These are phyloP conservation scores for Fusarium pininemorale DNA, from an alignment of 2,329 filamentous ascomycete genomes.

Conservation along the genomic window DNA sequence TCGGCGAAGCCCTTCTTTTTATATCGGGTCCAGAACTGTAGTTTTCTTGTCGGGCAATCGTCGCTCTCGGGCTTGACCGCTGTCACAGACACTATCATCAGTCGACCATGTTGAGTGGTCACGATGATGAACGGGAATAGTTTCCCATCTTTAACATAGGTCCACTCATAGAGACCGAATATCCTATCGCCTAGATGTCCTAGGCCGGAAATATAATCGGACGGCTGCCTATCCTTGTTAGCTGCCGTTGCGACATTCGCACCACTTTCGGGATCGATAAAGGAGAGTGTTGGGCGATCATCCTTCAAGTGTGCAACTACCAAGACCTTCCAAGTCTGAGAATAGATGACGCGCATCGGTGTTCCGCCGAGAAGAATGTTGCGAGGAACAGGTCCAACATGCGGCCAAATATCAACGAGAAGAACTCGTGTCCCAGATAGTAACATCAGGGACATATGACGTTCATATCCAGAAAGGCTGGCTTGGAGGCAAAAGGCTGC, in stretches of 20 bases:
- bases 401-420: slow-evolving; percentile 60
- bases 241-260: slow-evolving; percentile 58
- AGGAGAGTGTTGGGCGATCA: slow-evolving; percentile 59
- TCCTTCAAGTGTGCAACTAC: slow-evolving; percentile 60
- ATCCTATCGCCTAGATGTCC: slow-evolving; percentile 67
- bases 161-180: slow-evolving; percentile 71
- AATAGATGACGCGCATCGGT: slow-evolving; percentile 64
- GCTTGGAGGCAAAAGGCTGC: slow-evolving; percentile 55
- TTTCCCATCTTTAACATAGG: slow-evolving; percentile 64
- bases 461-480: slow-evolving; percentile 50
- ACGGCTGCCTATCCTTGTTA: slow-evolving; percentile 52
- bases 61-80: slow-evolving; percentile 17
- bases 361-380: slow-evolving; percentile 58
- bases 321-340: slow-evolving; percentile 60
- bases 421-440: slow-evolving; percentile 61
- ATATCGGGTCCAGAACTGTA: slow-evolving; percentile 65
- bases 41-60: slow-evolving; percentile 23
- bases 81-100: slow-evolving; percentile 65
- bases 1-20: slow-evolving; percentile 56
- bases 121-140: slow-evolving; percentile 71
- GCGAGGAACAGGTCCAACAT: slow-evolving; percentile 59
- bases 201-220: slow-evolving; percentile 64
- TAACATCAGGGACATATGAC: slow-evolving; percentile 58
- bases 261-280: slow-evolving; percentile 66
- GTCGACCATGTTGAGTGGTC: slow-evolving; percentile 61